Conservation (phyloP, 768 basidiomycete genomes). For the Calvatia gigantea region DNA sequence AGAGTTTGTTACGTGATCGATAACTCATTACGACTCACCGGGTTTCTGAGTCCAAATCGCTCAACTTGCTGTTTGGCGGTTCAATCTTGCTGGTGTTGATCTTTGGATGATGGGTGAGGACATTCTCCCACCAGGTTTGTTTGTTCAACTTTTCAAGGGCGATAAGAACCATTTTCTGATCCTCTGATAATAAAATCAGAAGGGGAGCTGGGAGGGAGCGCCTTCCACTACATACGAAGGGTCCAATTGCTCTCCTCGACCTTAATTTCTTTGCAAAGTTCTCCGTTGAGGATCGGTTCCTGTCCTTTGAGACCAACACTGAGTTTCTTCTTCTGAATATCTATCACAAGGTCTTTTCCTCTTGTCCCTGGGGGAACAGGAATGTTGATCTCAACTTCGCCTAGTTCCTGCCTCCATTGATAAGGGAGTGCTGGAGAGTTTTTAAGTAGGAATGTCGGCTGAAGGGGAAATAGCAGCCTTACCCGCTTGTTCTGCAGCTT, state of each 20-base stretch:
- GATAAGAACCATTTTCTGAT: slow-evolving; percentile 65
- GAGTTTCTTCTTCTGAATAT: slow-evolving; percentile 79
- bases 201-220: not conserved
- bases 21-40: slow-evolving; percentile 43
- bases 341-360: slow-evolving; percentile 68
- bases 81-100: slow-evolving; percentile 95
- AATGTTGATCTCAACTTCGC: slow-evolving; percentile 78
- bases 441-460: slow-evolving; percentile 18
- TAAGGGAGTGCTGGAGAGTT: slow-evolving; percentile 74
- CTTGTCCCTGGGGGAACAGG: slow-evolving; percentile 88
- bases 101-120: slow-evolving; percentile 92
- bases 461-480: slow-evolving; percentile 23
- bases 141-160: slow-evolving; percentile 87
- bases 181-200: slow-evolving; percentile 47
- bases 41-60: slow-evolving; percentile 95
- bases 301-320: slow-evolving; percentile 82
- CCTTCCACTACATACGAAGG: slow-evolving; percentile 52
- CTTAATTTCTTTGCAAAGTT: slow-evolving; percentile 91
- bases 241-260: slow-evolving; percentile 98
- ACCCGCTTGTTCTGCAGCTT: slow-evolving; percentile 85
- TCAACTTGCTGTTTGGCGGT: slow-evolving; percentile 92
- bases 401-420: slow-evolving; percentile 85
- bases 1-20: not conserved
- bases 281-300: slow-evolving; percentile 84
- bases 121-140: slow-evolving; percentile 97